phyloP scores from a whole-genome alignment of 2,329 filamentous ascomycete genomes.

The Colletotrichum chrysophilum region DNA sequence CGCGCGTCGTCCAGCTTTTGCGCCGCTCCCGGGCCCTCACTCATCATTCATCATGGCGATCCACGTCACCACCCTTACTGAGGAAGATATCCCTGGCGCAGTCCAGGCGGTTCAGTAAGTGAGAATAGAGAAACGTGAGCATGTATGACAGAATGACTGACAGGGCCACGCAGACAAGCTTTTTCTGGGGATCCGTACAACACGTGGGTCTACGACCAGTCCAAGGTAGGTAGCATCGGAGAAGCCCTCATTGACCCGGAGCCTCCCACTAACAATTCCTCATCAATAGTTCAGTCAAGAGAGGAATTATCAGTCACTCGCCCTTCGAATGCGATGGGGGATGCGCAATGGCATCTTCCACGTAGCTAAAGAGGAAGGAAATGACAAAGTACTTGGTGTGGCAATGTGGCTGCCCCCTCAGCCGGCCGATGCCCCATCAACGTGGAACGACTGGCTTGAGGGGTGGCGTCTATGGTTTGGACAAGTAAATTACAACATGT shows the following conservation, averaged over 20 bases:
- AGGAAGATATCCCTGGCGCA: constrained; percentile 66
- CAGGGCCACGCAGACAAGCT: constrained; percentile 41
- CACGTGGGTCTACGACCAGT: constrained; percentile 66
- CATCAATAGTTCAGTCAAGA: constrained; percentile 56
- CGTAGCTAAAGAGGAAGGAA: constrained; percentile 66
- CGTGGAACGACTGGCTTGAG: constrained; percentile 68
- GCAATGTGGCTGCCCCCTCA: constrained; percentile 74
- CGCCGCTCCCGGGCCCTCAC: neutral
- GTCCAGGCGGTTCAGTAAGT: constrained; percentile 65
- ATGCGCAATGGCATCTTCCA: constrained; percentile 74
- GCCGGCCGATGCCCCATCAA: constrained; percentile 48
- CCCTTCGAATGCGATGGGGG: constrained; percentile 72
- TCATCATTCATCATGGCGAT: constrained; percentile 55
- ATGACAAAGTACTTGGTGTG: constrained; percentile 66
- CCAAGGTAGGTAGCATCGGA: constrained; percentile 43
- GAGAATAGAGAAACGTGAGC: fast-evolving
- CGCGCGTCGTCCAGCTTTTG: neutral
- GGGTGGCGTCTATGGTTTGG: constrained; percentile 69
- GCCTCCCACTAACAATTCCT: neutral
- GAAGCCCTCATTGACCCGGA: no score
- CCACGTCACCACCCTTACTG: constrained; percentile 58
- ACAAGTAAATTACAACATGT: constrained; percentile 71
- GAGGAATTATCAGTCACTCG: constrained; percentile 68
- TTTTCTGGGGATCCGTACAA: constrained; percentile 73
- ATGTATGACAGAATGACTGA: no score